Evolutionary conservation across 2,329 filamentous ascomycete species (phyloP).

Genomic region (Cercospora sp.): DNA sequence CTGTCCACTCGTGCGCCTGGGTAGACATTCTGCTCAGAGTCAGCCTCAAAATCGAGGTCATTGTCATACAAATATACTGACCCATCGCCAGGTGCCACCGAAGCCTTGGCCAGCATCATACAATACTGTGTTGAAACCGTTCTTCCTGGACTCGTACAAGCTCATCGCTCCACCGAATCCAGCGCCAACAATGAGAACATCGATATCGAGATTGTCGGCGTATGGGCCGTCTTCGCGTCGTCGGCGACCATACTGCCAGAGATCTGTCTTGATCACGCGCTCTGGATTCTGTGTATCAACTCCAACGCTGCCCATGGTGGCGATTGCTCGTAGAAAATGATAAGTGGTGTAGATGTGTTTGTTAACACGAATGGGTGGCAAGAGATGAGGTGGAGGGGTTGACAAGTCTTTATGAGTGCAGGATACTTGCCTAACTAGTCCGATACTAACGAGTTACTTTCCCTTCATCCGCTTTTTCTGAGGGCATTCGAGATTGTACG

Average conservation of each 20-base stretch:
- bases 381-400: neutral
- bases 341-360: neutral
- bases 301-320: slow-evolving; percentile 27
- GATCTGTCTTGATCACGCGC: slow-evolving; percentile 32
- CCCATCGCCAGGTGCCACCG: slow-evolving; percentile 41
- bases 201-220: slow-evolving; percentile 35
- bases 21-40: slow-evolving; percentile 32
- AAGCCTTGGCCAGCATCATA: slow-evolving; percentile 39
- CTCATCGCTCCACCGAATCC: slow-evolving; percentile 48
- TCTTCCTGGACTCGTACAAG: slow-evolving; percentile 45
- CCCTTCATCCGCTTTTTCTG: slow-evolving; percentile 14
- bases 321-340: neutral
- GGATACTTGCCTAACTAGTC: neutral
- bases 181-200: slow-evolving; percentile 43
- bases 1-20: slow-evolving; percentile 48
- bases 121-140: slow-evolving; percentile 33
- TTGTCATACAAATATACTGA: neutral
- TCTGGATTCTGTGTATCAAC: slow-evolving; percentile 26
- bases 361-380: neutral
- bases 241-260: slow-evolving; percentile 30
- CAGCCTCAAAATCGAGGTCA: neutral
- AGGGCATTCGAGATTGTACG: neutral
- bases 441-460: neutral
- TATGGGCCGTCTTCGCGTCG: slow-evolving; percentile 30
- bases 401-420: slow-evolving; percentile 7